Percentiles rank a stretch among this genome's conserved stretches.
These are phyloP conservation scores for Achlya hypogyna DNA, from an alignment of 352 stramenopile genomes.

Conservation along the genomic window DNA sequence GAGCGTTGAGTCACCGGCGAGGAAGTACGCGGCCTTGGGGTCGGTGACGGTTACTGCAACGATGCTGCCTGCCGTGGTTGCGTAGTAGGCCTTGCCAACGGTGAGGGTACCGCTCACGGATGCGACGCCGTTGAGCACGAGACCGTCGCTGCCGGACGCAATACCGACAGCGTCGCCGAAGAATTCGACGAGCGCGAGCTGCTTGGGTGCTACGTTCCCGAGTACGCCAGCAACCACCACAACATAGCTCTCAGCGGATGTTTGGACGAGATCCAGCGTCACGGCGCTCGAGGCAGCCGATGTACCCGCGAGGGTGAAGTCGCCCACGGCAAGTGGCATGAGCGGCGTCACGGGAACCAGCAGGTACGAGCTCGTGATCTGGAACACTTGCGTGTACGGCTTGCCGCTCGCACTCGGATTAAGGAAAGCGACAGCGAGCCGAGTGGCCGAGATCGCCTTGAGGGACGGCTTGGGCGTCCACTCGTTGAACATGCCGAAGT, in stretches of 20 bases:
- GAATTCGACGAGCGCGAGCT: conserved; percentile 37
- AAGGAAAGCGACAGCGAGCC: conserved; percentile 51
- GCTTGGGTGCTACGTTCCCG: conserved; percentile 27
- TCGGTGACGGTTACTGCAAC: conserved; percentile 19
- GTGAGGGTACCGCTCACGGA: conserved; percentile 22
- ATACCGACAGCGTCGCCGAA: conserved; percentile 41
- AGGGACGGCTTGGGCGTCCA: conserved; percentile 37
- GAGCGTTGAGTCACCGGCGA: conserved; percentile 28
- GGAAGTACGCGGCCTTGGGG: conserved; percentile 31
- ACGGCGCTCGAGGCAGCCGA: conserved; percentile 14
- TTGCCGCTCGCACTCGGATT: conserved; percentile 41
- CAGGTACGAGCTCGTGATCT: conserved; percentile 24
- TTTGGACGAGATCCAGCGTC: conserved; percentile 35
- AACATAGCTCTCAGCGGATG: conserved; percentile 39
- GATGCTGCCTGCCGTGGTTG: conserved; percentile 39
- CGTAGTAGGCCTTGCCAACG: conserved; percentile 39
- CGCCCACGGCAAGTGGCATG: conserved; percentile 27
- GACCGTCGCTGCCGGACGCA: conserved; percentile 30
- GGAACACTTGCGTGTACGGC: conserved; percentile 17
- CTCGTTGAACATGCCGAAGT: conserved; percentile 28
- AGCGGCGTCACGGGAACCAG: conserved; percentile 45
- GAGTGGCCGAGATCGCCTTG: conserved; percentile 34
- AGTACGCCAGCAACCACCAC: conserved; percentile 36
- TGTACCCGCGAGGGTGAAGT: conserved; percentile 27
- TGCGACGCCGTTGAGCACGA: conserved; percentile 26